Base-by-base conservation (phyloP, 2,329 filamentous ascomycete genomes). In the Pseudogymnoascus sp. region DNA sequence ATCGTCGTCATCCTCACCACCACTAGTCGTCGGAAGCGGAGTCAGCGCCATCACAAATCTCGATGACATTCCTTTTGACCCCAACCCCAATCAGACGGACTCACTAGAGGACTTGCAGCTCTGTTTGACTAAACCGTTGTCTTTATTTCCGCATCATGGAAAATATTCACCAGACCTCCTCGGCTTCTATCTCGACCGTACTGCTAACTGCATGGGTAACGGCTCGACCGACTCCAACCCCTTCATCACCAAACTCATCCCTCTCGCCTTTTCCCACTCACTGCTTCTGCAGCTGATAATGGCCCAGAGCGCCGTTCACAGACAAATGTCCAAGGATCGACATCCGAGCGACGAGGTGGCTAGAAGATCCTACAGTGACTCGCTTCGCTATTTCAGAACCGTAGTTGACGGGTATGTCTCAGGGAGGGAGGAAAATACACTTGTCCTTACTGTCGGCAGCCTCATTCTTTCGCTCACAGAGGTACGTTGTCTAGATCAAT, bases 401-500 rank as follows among this genome's bases (percentile, higher is more conserved):
- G 71, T 68, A 15, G 70, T 74, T n/a, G 64, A 62, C 45, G 69
- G 71, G 5, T 73, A 73, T 19, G 67, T 74, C 1, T 65, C 65
- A 0, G 72, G 73, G 0, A 68, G 71, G 1, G 70, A 71, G 1
- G 67, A 70, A 3, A 70, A 71, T 5, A 68, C 71, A 0, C 68
- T 79, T 2, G 71, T 75, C 48, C 64, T 78, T 15, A 73, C 75
- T 0, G 71, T 77, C 9, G 76, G 75, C 2, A 76, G 75, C 30
- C 67, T 79, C 8, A 72, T 78, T 8, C 71, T 79, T 64, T 77
- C 74, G 59, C 73, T 79, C 57, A 76, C 75, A 2, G 76, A 79
- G 72, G 76, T 79, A 59, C 3, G 69, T 64, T 38, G 35, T 38
- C 35, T 18, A 15, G 18, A 33, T 8, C 13, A 13, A 21, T 57